Conservation (phyloP, 2,329 filamentous ascomycete species). For the Trichoderma sp. region DNA sequence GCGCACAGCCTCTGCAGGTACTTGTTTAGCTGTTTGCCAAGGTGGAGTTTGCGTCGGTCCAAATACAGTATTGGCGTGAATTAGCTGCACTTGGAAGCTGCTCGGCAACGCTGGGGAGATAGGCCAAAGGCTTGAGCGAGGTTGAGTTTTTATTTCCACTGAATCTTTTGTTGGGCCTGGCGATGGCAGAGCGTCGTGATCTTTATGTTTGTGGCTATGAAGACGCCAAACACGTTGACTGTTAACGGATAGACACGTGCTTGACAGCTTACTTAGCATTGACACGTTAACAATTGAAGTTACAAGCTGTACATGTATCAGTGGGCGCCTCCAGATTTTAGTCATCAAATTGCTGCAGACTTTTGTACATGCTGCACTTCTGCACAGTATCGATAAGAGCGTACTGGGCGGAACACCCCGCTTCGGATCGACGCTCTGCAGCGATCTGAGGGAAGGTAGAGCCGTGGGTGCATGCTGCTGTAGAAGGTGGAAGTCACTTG, state of each 20-base stretch:
- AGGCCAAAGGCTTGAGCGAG: not conserved
- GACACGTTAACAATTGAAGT: not conserved
- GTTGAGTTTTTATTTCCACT: not conserved
- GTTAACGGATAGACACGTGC: not conserved
- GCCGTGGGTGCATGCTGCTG: not conserved
- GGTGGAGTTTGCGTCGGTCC: not conserved
- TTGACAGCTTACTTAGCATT: not conserved
- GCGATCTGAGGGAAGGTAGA: not conserved
- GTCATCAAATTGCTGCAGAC: not conserved
- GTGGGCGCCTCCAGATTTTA: not conserved
- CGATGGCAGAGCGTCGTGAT: not conserved
- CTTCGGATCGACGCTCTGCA: constrained; percentile 1
- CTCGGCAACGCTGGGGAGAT: not conserved
- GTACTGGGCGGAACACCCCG: not conserved
- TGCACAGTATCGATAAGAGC: not conserved
- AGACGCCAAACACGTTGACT: not conserved
- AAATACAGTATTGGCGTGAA: not conserved
- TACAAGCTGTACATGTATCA: too few relatives aligned
- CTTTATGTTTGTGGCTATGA: not conserved
- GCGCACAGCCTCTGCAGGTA: constrained; percentile 16
- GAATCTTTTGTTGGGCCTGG: not conserved
- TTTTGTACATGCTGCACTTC: not conserved
- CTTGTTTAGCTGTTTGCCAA: not conserved
- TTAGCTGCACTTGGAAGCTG: not conserved
- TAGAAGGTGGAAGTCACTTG: not conserved